Percentiles rank a stretch among this genome's conserved stretches.
Evolutionary conservation across 257 asterid species (phyloP).

Genomic region (Ligustrum vulgare): DNA sequence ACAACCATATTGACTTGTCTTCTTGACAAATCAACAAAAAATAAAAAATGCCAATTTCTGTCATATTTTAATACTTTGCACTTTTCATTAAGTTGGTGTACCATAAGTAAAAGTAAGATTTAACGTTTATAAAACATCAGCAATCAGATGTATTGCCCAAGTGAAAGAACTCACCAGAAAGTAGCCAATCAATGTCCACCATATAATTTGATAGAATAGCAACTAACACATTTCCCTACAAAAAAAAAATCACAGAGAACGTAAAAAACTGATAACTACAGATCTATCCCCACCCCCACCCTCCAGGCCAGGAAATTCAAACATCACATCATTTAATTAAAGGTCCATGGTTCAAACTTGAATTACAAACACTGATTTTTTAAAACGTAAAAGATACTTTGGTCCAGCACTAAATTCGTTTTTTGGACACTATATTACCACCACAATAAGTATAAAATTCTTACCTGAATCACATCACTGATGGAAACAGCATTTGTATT

Average conservation of each 20-base stretch:
- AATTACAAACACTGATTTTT: neutral
- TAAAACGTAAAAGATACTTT: neutral
- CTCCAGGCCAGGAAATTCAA: constrained; percentile 11
- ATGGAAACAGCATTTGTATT: constrained; percentile 89
- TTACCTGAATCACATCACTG: constrained; percentile 79
- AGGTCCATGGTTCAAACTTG: constrained; percentile 5
- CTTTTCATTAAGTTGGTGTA: neutral
- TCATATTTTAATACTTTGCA: neutral
- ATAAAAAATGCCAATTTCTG: neutral
- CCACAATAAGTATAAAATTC: neutral
- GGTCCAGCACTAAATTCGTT: neutral
- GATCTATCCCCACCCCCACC: neutral
- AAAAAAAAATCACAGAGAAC: constrained; percentile 14
- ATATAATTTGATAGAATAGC: constrained; percentile 92
- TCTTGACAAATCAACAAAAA: neutral
- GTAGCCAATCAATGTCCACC: constrained; percentile 97
- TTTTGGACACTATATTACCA: neutral
- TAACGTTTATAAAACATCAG: constrained; percentile 3
- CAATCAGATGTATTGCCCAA: neutral
- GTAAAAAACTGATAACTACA: constrained; percentile 17
- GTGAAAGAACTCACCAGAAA: constrained; percentile 61
- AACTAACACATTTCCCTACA: constrained; percentile 71
- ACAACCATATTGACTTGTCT: neutral
- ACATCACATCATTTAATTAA: constrained; percentile 5
- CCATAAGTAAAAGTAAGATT: constrained; percentile 13